Percentiles rank a stretch among this genome's conserved stretches.
phyloP scores from a whole-genome alignment of 2,329 filamentous ascomycete species.

The Talaromyces sp. region DNA sequence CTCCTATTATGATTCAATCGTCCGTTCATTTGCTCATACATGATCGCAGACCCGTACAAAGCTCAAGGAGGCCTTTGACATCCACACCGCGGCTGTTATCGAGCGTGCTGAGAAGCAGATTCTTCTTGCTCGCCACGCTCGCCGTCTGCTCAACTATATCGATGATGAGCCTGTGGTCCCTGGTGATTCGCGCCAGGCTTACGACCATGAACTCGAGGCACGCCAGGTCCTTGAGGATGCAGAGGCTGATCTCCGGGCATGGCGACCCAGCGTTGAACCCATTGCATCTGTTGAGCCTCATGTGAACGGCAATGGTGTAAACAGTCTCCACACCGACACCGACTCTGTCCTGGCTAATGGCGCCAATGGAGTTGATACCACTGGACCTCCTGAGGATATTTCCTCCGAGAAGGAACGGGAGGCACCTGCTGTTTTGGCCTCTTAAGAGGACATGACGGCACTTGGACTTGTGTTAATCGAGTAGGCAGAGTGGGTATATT shows the following conservation, averaged over 20 bases:
- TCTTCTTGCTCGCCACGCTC: slow-evolving; percentile 87
- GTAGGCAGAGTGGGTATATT: neutral
- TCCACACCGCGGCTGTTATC: slow-evolving; percentile 86
- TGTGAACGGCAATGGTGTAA: slow-evolving; percentile 35
- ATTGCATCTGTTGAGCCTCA: slow-evolving; percentile 48
- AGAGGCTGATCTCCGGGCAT: slow-evolving; percentile 81
- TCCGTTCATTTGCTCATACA: slow-evolving; percentile 6
- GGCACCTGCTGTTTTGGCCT: slow-evolving; percentile 9
- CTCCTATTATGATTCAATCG: no score
- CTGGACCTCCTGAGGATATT: slow-evolving; percentile 14
- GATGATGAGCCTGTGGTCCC: slow-evolving; percentile 90
- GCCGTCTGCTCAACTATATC: slow-evolving; percentile 78
- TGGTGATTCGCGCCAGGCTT: slow-evolving; percentile 73
- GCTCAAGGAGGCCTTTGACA: slow-evolving; percentile 89
- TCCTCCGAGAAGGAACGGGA: slow-evolving; percentile 14
- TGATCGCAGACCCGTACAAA: slow-evolving; percentile 79
- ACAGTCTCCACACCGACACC: neutral
- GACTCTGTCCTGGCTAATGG: slow-evolving; percentile 11
- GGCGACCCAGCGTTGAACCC: slow-evolving; percentile 62
- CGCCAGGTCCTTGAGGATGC: slow-evolving; percentile 89
- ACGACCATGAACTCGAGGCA: slow-evolving; percentile 67
- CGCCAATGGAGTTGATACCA: neutral
- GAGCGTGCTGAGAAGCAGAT: slow-evolving; percentile 97
- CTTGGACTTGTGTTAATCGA: neutral
- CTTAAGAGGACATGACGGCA: neutral